Percentiles rank a stretch among this genome's conserved stretches.
These are phyloP conservation scores for Aleurites moluccanus DNA, from an alignment of 441 rosid genomes.

Conservation along the genomic window DNA sequence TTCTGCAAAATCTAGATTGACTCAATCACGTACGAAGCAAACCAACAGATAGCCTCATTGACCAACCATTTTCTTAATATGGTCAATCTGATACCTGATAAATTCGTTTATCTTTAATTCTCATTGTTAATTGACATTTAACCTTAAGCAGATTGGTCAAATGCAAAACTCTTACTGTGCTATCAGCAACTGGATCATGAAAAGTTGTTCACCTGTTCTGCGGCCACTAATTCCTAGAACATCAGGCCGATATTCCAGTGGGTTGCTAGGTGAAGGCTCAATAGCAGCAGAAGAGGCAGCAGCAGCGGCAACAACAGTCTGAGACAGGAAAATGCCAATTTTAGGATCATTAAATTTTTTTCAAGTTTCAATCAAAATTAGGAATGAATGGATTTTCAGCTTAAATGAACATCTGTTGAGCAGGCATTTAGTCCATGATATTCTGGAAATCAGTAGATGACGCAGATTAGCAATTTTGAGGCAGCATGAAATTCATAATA, in stretches of 20 bases:
- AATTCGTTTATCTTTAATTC: neutral
- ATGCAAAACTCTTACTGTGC: conserved; percentile 3
- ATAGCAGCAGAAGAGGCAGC: conserved; percentile 33
- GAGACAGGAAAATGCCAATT: conserved; percentile 17
- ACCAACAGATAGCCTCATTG: neutral
- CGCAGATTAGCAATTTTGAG: neutral
- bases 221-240: conserved; percentile 58
- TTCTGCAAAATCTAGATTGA: neutral
- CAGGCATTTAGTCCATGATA: neutral
- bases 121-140: neutral
- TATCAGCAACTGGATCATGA: conserved; percentile 17
- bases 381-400: neutral
- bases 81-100: neutral
- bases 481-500: neutral
- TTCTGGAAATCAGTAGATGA: neutral
- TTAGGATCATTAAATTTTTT: neutral
- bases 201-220: conserved; percentile 55
- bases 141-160: neutral
- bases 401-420: neutral
- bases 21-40: neutral
- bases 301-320: conserved; percentile 41
- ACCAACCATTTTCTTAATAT: neutral
- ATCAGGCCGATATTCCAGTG: conserved; percentile 43
- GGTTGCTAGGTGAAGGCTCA: conserved; percentile 39
- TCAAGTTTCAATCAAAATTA: neutral